These are phyloP conservation scores for Apiotrichum domesticum DNA, from an alignment of 1,284 basidiomycete species.

Conservation along the genomic window DNA sequence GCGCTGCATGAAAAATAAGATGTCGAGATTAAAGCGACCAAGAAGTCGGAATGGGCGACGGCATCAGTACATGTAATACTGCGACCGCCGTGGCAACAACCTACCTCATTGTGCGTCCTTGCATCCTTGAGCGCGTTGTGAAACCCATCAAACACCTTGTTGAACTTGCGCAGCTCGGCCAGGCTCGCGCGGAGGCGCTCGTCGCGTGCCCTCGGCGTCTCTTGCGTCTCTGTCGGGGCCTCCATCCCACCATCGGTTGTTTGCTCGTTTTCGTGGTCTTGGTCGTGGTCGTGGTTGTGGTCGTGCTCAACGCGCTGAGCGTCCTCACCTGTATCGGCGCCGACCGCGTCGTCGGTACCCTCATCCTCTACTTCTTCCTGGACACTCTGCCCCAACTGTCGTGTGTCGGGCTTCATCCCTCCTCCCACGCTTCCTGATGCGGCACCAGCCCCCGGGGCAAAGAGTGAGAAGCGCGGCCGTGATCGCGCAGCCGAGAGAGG, in stretches of 20 bases:
- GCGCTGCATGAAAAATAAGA: conserved; percentile 21
- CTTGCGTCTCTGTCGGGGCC: background rate
- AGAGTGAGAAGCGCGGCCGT: background rate
- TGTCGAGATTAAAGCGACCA: too few species aligned
- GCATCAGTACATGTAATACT: too few species aligned
- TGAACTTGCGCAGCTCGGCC: conserved; percentile 42
- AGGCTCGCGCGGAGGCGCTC: conserved; percentile 33
- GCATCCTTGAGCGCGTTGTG: conserved; percentile 35
- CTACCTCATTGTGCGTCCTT: conserved; percentile 41
- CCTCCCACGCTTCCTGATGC: background rate
- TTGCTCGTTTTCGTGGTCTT: too few species aligned
- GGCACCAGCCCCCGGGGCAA: background rate
- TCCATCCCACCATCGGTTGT: too few species aligned
- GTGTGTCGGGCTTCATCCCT: too few species aligned
- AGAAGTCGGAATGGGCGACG: too few species aligned
- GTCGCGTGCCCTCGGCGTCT: conserved; percentile 18
- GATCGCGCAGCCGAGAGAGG: background rate
- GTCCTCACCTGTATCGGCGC: too few species aligned
- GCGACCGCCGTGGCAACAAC: conserved; percentile 6
- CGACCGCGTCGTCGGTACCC: too few species aligned
- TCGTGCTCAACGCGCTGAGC: too few species aligned
- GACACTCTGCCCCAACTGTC: too few species aligned
- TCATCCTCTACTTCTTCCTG: too few species aligned
- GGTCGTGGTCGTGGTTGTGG: too few species aligned
- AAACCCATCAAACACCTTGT: conserved; percentile 43